Percentiles rank a stretch among this genome's conserved stretches.
These are phyloP conservation scores for Hymenoscyphus albidus DNA, from an alignment of 2,329 filamentous ascomycete species.

Conservation along the genomic window DNA sequence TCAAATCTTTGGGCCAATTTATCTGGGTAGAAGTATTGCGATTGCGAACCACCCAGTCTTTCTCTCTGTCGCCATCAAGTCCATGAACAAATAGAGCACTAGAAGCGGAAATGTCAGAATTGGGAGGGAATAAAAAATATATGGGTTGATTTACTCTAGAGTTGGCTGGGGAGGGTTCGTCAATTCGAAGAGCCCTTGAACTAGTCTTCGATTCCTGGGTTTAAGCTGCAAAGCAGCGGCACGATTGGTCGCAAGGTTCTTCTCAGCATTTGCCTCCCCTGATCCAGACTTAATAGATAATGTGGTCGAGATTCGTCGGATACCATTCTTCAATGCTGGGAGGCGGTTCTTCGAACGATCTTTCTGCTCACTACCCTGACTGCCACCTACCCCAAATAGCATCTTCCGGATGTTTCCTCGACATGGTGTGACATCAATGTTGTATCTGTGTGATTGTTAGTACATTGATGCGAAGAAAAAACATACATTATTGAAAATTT, in stretches of 20 bases:
- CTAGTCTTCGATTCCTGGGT: not conserved
- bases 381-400: not conserved
- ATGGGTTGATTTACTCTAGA: not conserved
- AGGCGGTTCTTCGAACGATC: not conserved
- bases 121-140: not conserved
- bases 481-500: not conserved
- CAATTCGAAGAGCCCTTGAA: not conserved
- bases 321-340: not conserved
- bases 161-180: not conserved
- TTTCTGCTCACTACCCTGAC: not conserved
- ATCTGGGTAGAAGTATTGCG: not conserved
- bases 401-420: not conserved
- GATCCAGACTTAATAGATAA: not conserved
- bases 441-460: not conserved
- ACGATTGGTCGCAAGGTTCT: not conserved
- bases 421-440: slow-evolving; percentile 1
- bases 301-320: not conserved
- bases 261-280: not conserved
- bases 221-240: not conserved
- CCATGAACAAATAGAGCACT: slow-evolving; percentile 4
- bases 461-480: not conserved
- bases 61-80: slow-evolving; percentile 2
- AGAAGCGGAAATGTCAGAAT: not conserved
- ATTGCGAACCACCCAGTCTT: not conserved
- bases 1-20: slow-evolving; percentile 3